phyloP scores from a whole-genome alignment of 2,329 filamentous ascomycete species.

The Westerdykella sp. region DNA sequence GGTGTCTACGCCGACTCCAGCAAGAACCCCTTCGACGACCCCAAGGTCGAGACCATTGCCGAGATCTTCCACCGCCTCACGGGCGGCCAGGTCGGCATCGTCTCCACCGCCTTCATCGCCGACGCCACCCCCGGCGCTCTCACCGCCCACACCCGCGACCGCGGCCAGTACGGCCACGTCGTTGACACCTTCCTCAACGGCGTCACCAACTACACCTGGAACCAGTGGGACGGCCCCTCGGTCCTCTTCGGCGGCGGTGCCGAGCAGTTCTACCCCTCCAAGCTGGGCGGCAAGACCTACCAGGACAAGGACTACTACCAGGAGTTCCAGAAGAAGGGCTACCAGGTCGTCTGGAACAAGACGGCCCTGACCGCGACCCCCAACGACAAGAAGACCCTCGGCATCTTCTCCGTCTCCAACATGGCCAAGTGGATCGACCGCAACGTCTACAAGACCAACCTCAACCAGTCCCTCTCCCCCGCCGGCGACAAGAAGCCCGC shows the following conservation, averaged over 20 bases:
- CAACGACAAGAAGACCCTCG: slow-evolving; percentile 60
- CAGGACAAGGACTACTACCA: slow-evolving; percentile 65
- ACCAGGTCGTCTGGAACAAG: slow-evolving; percentile 67
- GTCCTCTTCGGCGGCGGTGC: slow-evolving; percentile 79
- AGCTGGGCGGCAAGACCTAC: slow-evolving; percentile 56
- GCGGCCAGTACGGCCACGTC: slow-evolving; percentile 62
- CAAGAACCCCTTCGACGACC: slow-evolving; percentile 67
- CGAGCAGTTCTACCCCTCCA: slow-evolving; percentile 62
- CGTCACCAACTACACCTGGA: slow-evolving; percentile 75
- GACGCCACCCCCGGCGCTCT: slow-evolving; percentile 71
- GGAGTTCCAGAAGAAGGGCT: slow-evolving; percentile 65
- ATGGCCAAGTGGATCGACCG: slow-evolving; percentile 83
- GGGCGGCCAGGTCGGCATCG: slow-evolving; percentile 54
- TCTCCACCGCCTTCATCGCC: slow-evolving; percentile 74
- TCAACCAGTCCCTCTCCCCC: slow-evolving; percentile 64
- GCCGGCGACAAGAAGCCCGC: slow-evolving; percentile 59
- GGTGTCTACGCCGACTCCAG: slow-evolving; percentile 78
- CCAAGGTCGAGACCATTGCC: slow-evolving; percentile 78
- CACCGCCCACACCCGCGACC: slow-evolving; percentile 59
- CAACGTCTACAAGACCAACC: slow-evolving; percentile 69
- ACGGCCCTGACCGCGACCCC: slow-evolving; percentile 57
- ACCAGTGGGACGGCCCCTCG: slow-evolving; percentile 65
- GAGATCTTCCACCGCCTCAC: slow-evolving; percentile 68
- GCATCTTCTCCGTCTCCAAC: slow-evolving; percentile 69
- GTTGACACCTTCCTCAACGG: slow-evolving; percentile 73